These are phyloP conservation scores for Arthroderma sp. DNA, from an alignment of 2,329 filamentous ascomycete species.

Conservation along the genomic window DNA sequence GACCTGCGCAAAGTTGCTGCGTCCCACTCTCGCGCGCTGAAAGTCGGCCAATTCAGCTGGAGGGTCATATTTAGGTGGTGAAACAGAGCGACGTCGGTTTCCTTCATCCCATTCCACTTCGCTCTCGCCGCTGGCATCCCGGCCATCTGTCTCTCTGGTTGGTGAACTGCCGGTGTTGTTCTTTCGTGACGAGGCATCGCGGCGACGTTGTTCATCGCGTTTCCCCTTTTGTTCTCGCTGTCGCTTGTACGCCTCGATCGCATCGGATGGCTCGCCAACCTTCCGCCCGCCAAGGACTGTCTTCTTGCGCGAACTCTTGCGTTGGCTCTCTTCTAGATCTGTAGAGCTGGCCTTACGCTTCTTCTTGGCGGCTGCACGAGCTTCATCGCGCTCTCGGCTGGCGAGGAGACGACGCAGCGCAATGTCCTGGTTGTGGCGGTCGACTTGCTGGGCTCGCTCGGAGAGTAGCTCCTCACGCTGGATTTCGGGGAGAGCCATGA, in stretches of 20 bases:
- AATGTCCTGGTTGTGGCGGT: constrained; percentile 68
- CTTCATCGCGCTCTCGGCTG: constrained; percentile 51
- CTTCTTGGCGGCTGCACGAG: constrained; percentile 39
- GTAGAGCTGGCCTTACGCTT: constrained; percentile 60
- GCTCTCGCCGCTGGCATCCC: constrained; percentile 58
- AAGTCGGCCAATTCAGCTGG: constrained; percentile 68
- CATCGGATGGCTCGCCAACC: constrained; percentile 55
- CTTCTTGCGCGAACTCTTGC: constrained; percentile 61
- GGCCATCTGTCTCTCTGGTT: constrained; percentile 49
- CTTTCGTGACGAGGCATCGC: constrained; percentile 27
- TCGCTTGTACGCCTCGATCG: constrained; percentile 59
- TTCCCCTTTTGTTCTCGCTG: constrained; percentile 48
- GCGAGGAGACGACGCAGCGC: constrained; percentile 67
- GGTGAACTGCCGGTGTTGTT: constrained; percentile 53
- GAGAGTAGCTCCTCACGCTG: constrained; percentile 83
- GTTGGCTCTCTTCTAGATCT: constrained; percentile 64
- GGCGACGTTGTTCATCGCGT: constrained; percentile 37
- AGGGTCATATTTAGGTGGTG: constrained; percentile 49
- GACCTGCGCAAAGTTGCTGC: constrained; percentile 75
- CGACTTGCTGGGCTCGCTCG: constrained; percentile 71
- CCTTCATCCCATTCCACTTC: constrained; percentile 63
- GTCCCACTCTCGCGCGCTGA: constrained; percentile 69
- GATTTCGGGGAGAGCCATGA: constrained; percentile 79
- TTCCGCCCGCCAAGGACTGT: constrained; percentile 55
- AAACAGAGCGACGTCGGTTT: constrained; percentile 38